Conservation (phyloP, 2,329 filamentous ascomycete genomes). For the Botrytis pseudocinerea region DNA sequence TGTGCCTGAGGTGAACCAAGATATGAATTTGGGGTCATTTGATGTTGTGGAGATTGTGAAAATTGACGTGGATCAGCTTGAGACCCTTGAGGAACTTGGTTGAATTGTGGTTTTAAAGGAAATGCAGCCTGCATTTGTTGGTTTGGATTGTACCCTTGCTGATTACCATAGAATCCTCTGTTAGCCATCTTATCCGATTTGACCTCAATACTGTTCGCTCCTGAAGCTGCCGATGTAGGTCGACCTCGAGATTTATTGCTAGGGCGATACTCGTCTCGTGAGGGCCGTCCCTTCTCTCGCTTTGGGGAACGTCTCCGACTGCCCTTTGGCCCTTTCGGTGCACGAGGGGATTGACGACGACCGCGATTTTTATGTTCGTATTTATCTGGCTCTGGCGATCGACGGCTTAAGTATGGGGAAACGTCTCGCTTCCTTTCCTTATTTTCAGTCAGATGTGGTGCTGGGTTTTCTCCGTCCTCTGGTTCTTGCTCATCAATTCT, state of each 20-base stretch:
- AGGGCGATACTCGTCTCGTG: conserved; percentile 38
- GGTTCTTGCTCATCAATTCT: conserved; percentile 22
- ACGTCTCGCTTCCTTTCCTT: conserved; percentile 32
- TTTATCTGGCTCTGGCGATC: conserved; percentile 37
- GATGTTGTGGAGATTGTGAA: conserved; percentile 59
- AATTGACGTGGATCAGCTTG: conserved; percentile 47
- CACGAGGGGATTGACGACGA: conserved; percentile 38
- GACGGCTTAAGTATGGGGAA: conserved; percentile 30
- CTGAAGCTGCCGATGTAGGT: conserved; percentile 38
- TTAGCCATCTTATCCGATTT: conserved; percentile 42
- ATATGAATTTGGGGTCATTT: conserved; percentile 54
- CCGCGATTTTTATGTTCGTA: conserved; percentile 36
- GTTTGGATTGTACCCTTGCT: conserved; percentile 42
- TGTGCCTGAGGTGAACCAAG: conserved; percentile 62
- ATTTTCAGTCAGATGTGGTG: conserved; percentile 29
- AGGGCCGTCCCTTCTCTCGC: conserved; percentile 31
- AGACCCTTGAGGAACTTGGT: conserved; percentile 36
- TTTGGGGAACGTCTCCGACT: conserved; percentile 33
- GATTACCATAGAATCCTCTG: conserved; percentile 41
- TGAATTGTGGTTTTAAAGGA: conserved; percentile 42
- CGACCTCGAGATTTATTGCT: conserved; percentile 35
- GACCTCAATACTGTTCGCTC: conserved; percentile 43
- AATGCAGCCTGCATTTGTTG: conserved; percentile 43
- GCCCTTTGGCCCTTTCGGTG: conserved; percentile 33
- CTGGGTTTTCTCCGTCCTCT: conserved; percentile 33